Base-by-base conservation (phyloP, 2,329 filamentous ascomycete genomes). In the Aspergillus candidus region DNA sequence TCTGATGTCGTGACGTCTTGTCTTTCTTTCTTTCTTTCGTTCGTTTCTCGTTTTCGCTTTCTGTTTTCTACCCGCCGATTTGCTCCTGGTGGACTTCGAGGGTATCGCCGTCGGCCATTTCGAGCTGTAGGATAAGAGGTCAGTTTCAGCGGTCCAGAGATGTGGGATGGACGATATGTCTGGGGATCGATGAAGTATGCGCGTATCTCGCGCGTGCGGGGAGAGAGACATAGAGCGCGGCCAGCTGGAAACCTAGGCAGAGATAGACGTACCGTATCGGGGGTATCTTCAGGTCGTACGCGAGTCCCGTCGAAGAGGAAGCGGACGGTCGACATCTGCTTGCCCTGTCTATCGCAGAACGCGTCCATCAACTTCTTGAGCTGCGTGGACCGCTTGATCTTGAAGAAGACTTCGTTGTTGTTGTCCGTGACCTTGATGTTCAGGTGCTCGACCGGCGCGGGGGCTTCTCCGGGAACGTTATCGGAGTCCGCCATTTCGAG, bases 391-490 rank as follows among this genome's bases (percentile, higher is more conserved):
- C 90, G 82, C 83, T 98, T 98, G 74, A 98, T 98, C 77, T 98
- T 98, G 77, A 98, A 98, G 70, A 97, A 98, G 59, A 98, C 91
- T 67, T 98, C 93, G 67, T 98, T 98, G 74, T 96, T 96, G 74
- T 94, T 96, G 60, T 98, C 93, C 0, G 93, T 97, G 11, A 98
- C 93, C 69, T 98, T 98, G 73, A 98, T 97, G 73, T 98, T 98
- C 4, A 98, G 76, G 69, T 98, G 93, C 72, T 97, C 91, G 27
- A 74, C 74, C 44, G 74, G 72, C 17, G 74, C 63, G 4, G 67
- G 53, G 6, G 57, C 60, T 4, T 50, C 54, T 7, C 46, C 49
- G 7, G 40, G 46, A 8, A 46, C 48, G 13, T 32, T 38, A 41
- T 47, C 50, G 27, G 42, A 30, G 43, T 73, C 72, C 41, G 56